These are phyloP conservation scores for Chondrus crispus DNA, from an alignment of 23 red algal species.

Conservation along the genomic window DNA sequence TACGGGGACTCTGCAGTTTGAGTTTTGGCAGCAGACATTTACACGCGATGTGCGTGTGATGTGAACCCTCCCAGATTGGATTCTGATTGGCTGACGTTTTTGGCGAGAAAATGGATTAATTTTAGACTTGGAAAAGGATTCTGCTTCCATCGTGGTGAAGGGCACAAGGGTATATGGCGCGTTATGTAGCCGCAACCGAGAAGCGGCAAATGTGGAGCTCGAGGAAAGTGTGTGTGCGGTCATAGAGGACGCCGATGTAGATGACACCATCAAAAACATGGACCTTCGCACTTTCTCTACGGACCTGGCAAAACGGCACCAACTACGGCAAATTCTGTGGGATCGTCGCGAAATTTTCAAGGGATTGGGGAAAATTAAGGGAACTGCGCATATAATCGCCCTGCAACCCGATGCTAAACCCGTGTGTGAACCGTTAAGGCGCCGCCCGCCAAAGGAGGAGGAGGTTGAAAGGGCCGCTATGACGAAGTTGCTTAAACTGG, in stretches of 20 bases:
- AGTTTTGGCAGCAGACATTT: background rate
- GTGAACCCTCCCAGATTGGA: background rate
- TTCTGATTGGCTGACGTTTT: conserved; percentile 12
- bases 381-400: background rate
- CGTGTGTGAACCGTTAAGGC: background rate
- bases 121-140: background rate
- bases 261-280: background rate
- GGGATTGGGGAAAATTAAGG: conserved; percentile 1
- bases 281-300: background rate
- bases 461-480: background rate
- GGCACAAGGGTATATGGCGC: background rate
- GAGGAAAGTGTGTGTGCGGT: background rate
- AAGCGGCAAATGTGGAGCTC: background rate
- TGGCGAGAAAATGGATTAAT: background rate
- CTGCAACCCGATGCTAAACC: conserved; percentile 4
- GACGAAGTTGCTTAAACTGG: background rate
- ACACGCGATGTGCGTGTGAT: background rate
- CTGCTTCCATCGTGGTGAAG: background rate
- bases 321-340: conserved; percentile 4
- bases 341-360: conserved; percentile 7
- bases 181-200: background rate
- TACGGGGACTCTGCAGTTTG: background rate
- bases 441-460: background rate
- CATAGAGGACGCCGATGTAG: conserved; percentile 12
- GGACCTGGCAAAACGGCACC: background rate